Conservation (phyloP, 192 early-diverging fungal genomes). For the Jimgerdemannia lactiflua region DNA sequence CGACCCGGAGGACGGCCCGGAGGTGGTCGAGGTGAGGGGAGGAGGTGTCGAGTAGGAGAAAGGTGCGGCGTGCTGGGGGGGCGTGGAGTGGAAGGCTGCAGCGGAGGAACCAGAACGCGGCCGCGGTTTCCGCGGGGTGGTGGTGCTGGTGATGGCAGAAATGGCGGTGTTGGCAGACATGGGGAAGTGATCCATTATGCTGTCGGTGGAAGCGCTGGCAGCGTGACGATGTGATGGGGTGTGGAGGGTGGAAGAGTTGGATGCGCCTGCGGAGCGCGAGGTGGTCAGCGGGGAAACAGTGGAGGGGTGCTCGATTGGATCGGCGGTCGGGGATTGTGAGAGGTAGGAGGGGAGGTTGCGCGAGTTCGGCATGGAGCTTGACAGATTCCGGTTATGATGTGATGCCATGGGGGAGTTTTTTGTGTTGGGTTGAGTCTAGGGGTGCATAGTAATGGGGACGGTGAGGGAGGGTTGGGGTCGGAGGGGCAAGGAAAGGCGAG, state of each 20-base stretch:
- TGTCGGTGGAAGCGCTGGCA: background rate
- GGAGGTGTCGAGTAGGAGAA: background rate
- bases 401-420: too few species aligned
- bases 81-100: background rate
- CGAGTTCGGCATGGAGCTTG: background rate
- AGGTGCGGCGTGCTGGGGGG: background rate
- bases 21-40: background rate
- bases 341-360: background rate
- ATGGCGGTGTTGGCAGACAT: background rate
- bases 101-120: background rate
- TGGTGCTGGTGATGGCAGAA: background rate
- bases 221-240: background rate
- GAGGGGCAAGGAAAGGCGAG: too few species aligned
- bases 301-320: background rate
- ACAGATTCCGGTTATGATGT: background rate
- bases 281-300: background rate
- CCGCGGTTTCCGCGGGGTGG: background rate
- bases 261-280: background rate
- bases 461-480: too few species aligned
- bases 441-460: too few species aligned
- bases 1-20: background rate
- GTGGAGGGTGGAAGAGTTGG: background rate
- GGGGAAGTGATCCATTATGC: background rate
- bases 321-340: background rate
- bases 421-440: too few species aligned